Evolutionary conservation across 176 grass and related monocot species (phyloP).

Genomic region (Hordeum vulgare): DNA sequence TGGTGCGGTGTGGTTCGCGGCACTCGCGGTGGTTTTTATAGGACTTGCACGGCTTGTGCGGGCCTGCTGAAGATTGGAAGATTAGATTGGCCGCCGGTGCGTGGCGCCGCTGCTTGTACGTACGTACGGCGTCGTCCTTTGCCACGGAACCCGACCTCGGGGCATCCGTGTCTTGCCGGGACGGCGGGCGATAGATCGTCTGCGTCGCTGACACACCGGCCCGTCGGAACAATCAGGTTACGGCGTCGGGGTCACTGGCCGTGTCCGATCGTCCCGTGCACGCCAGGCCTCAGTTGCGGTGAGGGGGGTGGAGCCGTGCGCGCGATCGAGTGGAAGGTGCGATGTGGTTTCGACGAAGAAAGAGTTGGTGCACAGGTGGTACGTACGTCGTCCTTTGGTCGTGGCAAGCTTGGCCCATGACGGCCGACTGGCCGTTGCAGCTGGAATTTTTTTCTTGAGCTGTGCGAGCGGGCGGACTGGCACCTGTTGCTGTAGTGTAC

Average conservation of each 20-base stretch:
- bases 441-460: not conserved
- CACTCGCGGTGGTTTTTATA: no score
- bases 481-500: no score
- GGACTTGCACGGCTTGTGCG: no score
- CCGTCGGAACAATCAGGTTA: not conserved
- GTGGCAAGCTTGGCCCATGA: not conserved
- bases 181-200: not conserved
- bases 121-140: constrained; percentile 26
- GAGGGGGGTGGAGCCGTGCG: not conserved
- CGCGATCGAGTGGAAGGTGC: no score
- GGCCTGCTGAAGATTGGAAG: no score
- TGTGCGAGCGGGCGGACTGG: not conserved
- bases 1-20: no score
- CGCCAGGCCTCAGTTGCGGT: not conserved
- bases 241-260: not conserved
- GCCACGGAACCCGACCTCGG: constrained; percentile 13
- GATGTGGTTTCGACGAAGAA: no score
- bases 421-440: not conserved
- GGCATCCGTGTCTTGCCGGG: not conserved
- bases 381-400: not conserved
- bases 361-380: not conserved
- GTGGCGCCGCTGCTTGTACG: no score
- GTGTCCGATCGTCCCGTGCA: not conserved
- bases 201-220: not conserved
- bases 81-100: no score